Conservation (phyloP, 371 early-diverging fungal species). For the Mucor racemosus region DNA sequence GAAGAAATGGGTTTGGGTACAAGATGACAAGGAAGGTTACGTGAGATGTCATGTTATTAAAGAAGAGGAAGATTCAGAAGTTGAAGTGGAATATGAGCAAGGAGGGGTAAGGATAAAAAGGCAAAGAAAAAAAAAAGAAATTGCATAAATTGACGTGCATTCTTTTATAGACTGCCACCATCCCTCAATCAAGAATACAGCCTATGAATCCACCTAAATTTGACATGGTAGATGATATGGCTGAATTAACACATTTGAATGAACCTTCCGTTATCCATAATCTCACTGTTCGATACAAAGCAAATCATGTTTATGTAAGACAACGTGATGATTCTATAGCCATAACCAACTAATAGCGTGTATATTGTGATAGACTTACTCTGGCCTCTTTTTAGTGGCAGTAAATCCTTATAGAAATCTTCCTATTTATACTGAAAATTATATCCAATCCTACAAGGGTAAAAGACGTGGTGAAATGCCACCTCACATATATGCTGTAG, state of each 20-base stretch:
- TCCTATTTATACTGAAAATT: conserved; percentile 90
- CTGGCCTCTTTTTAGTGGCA: conserved; percentile 98
- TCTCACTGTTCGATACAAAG: conserved; percentile 87
- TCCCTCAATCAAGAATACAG: neutral
- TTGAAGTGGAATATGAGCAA: conserved; percentile 62
- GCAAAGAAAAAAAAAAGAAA: neutral
- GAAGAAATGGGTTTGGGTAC: conserved; percentile 96
- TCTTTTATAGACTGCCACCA: conserved; percentile 11
- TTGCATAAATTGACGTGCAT: neutral
- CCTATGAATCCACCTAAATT: conserved; percentile 99
- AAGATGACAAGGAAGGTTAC: conserved; percentile 90
- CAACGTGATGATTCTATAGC: too few relatives aligned
- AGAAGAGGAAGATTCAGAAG: conserved; percentile 65
- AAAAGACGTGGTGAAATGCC: conserved; percentile 89
- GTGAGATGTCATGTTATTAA: conserved; percentile 81
- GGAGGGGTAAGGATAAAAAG: conserved; percentile 55
- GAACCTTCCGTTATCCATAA: conserved; percentile 99
- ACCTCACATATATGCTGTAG: conserved; percentile 97
- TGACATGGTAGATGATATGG: conserved; percentile 99
- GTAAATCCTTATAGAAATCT: conserved; percentile 98
- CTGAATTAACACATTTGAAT: conserved; percentile 95
- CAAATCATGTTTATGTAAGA: conserved; percentile 92
- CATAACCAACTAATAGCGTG: too few relatives aligned
- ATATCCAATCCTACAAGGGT: conserved; percentile 78
- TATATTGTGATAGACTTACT: conserved; percentile 84